Conservation (phyloP, 192 early-diverging fungal species). For the Borealophlyctis nickersoniae region DNA sequence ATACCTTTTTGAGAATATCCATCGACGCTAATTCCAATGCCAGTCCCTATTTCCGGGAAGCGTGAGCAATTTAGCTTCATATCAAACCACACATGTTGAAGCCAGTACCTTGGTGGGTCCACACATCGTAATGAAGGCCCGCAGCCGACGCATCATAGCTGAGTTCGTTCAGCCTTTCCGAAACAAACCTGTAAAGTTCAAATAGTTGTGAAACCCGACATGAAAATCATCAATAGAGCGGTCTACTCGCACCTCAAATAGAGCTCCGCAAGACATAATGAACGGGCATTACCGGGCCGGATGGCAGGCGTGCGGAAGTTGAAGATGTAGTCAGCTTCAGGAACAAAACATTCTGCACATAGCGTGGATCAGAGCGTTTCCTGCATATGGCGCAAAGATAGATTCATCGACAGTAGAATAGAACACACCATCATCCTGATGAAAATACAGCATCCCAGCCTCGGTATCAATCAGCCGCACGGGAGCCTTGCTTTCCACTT, state of each 20-base stretch:
- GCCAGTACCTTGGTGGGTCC: constrained; percentile 3
- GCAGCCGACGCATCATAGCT: constrained; percentile 34
- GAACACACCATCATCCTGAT: constrained; percentile 20
- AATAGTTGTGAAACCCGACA: neutral
- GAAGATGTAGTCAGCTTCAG: constrained; percentile 31
- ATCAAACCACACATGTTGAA: neutral
- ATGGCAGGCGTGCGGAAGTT: constrained; percentile 34
- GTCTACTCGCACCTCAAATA: constrained; percentile 11
- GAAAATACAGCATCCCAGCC: constrained; percentile 19
- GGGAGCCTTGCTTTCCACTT: neutral
- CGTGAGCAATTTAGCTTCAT: neutral
- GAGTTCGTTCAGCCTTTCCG: constrained; percentile 33
- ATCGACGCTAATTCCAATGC: constrained; percentile 29
- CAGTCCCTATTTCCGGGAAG: constrained; percentile 8
- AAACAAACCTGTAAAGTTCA: constrained; percentile 24
- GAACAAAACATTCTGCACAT: constrained; percentile 25
- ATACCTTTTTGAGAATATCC: constrained; percentile 36
- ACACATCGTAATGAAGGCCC: constrained; percentile 34
- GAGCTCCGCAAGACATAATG: constrained; percentile 21
- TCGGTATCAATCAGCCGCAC: constrained; percentile 14
- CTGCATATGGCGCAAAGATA: too few species aligned
- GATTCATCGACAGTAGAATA: too few species aligned
- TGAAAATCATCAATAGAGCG: neutral
- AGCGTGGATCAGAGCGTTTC: too few species aligned
- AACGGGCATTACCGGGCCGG: constrained; percentile 25